phyloP scores from a whole-genome alignment of 2,329 filamentous ascomycete species.

The Cercospora sesami region DNA sequence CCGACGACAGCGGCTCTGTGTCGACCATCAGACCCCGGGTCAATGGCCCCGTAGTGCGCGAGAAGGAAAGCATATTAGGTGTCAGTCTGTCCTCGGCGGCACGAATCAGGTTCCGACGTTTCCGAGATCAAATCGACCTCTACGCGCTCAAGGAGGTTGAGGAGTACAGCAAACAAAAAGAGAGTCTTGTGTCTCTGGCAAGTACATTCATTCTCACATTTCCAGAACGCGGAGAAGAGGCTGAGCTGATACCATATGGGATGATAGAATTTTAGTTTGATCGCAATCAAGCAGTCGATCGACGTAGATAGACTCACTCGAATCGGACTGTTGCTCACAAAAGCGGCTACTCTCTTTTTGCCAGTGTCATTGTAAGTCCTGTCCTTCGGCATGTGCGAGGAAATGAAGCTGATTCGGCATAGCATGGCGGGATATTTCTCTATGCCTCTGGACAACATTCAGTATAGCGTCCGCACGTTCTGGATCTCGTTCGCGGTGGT shows the following conservation, averaged over 20 bases:
- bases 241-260: conserved; percentile 11
- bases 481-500: conserved; percentile 69
- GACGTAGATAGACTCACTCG: conserved; percentile 70
- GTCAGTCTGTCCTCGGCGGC: conserved; percentile 52
- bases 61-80: conserved; percentile 44
- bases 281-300: conserved; percentile 71
- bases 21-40: conserved; percentile 30
- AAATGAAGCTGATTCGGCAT: conserved; percentile 44
- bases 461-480: conserved; percentile 61
- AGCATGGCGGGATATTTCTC: conserved; percentile 72
- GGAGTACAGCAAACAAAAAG: conserved; percentile 68
- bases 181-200: conserved; percentile 67
- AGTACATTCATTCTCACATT: conserved; percentile 29
- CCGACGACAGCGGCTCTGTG: conserved; percentile 27
- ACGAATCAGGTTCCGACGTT: conserved; percentile 58
- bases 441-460: conserved; percentile 60
- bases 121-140: conserved; percentile 60
- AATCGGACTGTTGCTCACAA: conserved; percentile 70
- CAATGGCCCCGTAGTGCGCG: conserved; percentile 23
- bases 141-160: conserved; percentile 63
- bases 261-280: conserved; percentile 71
- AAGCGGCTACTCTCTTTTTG: conserved; percentile 73
- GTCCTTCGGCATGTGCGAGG: not conserved
- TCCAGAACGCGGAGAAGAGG: not conserved
- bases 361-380: conserved; percentile 54